phyloP scores from a whole-genome alignment of 768 basidiomycete species.

The Lactifluus pinguis region DNA sequence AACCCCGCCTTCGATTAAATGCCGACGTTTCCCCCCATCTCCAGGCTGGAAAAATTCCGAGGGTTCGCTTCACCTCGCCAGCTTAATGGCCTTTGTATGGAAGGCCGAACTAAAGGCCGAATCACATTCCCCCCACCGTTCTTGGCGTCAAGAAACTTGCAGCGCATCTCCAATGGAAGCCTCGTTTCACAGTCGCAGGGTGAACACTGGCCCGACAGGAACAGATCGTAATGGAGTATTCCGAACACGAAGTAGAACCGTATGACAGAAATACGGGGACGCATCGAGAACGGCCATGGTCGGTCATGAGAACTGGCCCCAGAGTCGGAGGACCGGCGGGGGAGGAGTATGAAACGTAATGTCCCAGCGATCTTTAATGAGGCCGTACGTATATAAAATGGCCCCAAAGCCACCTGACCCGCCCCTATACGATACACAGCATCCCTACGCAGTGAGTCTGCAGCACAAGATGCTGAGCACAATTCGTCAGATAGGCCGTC shows the following conservation, averaged over 20 bases:
- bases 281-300: constrained; percentile 3
- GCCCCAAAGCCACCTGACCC: background rate
- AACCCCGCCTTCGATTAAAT: background rate
- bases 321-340: background rate
- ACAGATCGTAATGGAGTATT: background rate
- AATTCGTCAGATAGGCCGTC: background rate
- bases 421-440: background rate
- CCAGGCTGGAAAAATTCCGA: background rate
- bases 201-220: background rate
- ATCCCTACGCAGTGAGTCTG: background rate
- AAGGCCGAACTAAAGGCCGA: background rate
- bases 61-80: background rate
- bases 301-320: background rate
- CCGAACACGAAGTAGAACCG: constrained; percentile 5
- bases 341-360: constrained; percentile 3
- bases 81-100: background rate
- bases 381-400: background rate
- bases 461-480: background rate
- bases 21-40: background rate
- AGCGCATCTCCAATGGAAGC: background rate
- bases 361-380: background rate
- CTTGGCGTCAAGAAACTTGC: background rate
- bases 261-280: constrained; percentile 5
- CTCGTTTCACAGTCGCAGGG: background rate
- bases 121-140: background rate